Percentiles rank a stretch among this genome's conserved stretches.
Evolutionary conservation across 75 land plant genomes (phyloP).

Genomic region (Cunninghamia lanceolata): DNA sequence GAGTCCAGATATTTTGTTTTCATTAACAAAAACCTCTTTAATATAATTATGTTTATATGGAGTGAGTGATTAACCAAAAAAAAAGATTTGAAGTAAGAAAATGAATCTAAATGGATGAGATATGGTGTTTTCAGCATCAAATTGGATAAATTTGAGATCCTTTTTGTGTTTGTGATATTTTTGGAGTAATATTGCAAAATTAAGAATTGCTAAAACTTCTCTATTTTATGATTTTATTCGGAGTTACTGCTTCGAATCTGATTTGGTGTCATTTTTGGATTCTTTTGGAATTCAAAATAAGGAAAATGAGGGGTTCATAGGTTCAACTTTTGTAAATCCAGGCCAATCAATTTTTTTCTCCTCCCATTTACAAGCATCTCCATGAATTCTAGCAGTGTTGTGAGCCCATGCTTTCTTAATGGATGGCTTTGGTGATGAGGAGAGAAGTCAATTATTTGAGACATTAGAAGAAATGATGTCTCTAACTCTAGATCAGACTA

Average conservation of each 20-base stretch:
- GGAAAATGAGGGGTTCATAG: background rate
- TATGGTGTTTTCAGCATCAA: background rate
- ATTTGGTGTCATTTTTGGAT: background rate
- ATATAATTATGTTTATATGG: no score
- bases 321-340: background rate
- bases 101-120: background rate
- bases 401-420: background rate
- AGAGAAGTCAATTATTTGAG: constrained; percentile 54
- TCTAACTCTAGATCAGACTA: constrained; percentile 22
- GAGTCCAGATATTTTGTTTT: no score
- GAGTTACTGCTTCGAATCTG: background rate
- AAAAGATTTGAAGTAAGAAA: background rate
- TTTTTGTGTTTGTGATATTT: background rate
- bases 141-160: background rate
- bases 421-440: constrained; percentile 12
- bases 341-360: no score
- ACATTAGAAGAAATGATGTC: constrained; percentile 36
- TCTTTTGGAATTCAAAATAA: constrained; percentile 2
- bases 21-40: no score
- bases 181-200: background rate
- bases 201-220: background rate
- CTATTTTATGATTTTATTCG: background rate
- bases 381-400: background rate
- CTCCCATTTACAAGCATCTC: background rate
- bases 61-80: no score